These are phyloP conservation scores for Xylaria nigripes DNA, from an alignment of 495 filamentous ascomycete species.

Conservation along the genomic window DNA sequence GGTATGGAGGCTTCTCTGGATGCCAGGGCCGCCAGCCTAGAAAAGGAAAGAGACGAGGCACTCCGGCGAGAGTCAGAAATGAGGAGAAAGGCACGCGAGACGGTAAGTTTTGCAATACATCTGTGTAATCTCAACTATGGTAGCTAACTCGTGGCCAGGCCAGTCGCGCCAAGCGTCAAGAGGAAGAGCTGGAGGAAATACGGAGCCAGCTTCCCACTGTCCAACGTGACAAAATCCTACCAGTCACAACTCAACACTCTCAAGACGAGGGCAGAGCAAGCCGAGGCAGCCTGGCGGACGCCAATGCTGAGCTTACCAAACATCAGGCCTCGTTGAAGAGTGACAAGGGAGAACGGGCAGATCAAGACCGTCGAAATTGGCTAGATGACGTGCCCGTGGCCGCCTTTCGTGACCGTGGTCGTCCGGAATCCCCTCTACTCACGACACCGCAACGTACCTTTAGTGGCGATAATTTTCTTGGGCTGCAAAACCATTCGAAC, in stretches of 20 bases:
- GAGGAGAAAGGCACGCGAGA: conserved; percentile 76
- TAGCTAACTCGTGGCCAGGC: conserved; percentile 43
- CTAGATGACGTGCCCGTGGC: conserved; percentile 46
- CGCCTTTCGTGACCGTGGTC: conserved; percentile 34
- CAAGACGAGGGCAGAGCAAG: conserved; percentile 54
- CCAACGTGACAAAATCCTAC: conserved; percentile 45
- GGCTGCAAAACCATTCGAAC: conserved; percentile 35
- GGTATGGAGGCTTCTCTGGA: conserved; percentile 80
- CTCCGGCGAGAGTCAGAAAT: conserved; percentile 76
- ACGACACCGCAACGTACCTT: conserved; percentile 36
- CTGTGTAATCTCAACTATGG: conserved; percentile 12
- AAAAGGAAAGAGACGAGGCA: conserved; percentile 84
- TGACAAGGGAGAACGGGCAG: conserved; percentile 60
- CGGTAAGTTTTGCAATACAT: conserved; percentile 42
- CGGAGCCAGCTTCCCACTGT: conserved; percentile 57
- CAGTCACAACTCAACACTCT: conserved; percentile 56
- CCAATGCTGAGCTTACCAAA: conserved; percentile 37
- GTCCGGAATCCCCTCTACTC: conserved; percentile 40
- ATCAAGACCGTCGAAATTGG: conserved; percentile 66
- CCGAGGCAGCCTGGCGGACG: conserved; percentile 53
- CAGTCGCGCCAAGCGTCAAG: conserved; percentile 61
- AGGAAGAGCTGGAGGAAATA: conserved; percentile 74
- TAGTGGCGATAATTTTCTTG: conserved; percentile 38
- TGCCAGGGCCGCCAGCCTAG: conserved; percentile 61
- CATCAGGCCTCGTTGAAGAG: conserved; percentile 55